phyloP scores from a whole-genome alignment of 768 basidiomycete species.

The Sarcodon aspratus region DNA sequence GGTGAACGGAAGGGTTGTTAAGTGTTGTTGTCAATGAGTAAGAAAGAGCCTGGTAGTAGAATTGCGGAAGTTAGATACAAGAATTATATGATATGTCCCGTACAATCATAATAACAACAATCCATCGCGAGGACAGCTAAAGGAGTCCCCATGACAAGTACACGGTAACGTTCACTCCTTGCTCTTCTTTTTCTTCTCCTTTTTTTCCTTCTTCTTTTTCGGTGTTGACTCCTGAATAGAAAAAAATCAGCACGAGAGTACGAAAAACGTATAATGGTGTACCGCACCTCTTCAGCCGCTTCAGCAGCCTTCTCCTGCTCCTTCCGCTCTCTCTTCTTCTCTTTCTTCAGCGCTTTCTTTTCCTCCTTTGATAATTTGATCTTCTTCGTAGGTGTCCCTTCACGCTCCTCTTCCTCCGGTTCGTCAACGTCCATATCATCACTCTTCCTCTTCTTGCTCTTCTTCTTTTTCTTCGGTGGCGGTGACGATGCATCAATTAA shows the following conservation, averaged over 20 bases:
- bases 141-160: too few species aligned
- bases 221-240: background rate
- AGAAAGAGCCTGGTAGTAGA: too few species aligned
- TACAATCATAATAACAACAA: too few species aligned
- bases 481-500: slow-evolving; percentile 39
- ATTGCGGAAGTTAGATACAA: too few species aligned
- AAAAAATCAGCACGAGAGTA: slow-evolving; percentile 1
- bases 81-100: too few species aligned
- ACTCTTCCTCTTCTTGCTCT: slow-evolving; percentile 59
- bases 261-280: background rate
- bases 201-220: slow-evolving; percentile 25
- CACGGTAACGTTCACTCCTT: slow-evolving; percentile 16
- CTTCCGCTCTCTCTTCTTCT: slow-evolving; percentile 56
- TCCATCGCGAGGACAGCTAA: too few species aligned
- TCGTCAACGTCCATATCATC: slow-evolving; percentile 47
- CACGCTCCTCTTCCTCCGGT: slow-evolving; percentile 40
- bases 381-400: slow-evolving; percentile 53
- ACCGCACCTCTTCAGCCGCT: slow-evolving; percentile 26
- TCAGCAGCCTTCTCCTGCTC: slow-evolving; percentile 29
- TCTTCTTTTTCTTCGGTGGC: slow-evolving; percentile 39
- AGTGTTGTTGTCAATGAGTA: too few species aligned
- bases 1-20: too few species aligned
- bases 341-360: slow-evolving; percentile 77
- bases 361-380: slow-evolving; percentile 74
- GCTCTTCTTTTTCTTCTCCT: slow-evolving; percentile 50